phyloP scores from a whole-genome alignment of 768 basidiomycete genomes.

The Kwoniella europaea region DNA sequence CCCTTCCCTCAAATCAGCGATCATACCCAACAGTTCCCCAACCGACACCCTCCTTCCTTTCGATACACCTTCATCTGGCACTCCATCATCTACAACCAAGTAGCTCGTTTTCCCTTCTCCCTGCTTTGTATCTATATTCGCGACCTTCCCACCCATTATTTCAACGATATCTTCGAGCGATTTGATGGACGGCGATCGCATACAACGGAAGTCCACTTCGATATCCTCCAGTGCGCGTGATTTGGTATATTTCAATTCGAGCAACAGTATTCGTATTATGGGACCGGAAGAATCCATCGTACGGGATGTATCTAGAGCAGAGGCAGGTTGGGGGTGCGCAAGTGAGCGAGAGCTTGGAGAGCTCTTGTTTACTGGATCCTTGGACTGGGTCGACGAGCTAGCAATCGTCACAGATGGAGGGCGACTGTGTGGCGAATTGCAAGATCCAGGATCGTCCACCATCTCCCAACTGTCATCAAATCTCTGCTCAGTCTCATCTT shows the following conservation, averaged over 20 bases:
- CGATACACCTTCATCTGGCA: neutral
- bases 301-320: neutral
- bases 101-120: neutral
- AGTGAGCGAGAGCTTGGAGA: neutral
- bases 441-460: neutral
- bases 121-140: neutral
- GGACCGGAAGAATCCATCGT: neutral
- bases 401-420: too few relatives aligned
- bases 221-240: neutral
- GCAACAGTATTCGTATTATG: conserved; percentile 1
- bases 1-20: neutral
- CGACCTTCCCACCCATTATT: neutral
- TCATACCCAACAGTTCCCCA: neutral
- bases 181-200: neutral
- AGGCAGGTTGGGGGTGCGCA: neutral
- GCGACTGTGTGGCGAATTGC: too few relatives aligned
- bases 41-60: neutral
- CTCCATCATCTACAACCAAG: neutral
- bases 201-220: neutral
- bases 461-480: neutral
- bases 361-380: too few relatives aligned
- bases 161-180: neutral
- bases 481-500: neutral
- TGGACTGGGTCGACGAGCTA: too few relatives aligned
- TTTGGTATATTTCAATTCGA: neutral